Conservation (phyloP, 345 rosid genomes). For the Punica granatum region DNA sequence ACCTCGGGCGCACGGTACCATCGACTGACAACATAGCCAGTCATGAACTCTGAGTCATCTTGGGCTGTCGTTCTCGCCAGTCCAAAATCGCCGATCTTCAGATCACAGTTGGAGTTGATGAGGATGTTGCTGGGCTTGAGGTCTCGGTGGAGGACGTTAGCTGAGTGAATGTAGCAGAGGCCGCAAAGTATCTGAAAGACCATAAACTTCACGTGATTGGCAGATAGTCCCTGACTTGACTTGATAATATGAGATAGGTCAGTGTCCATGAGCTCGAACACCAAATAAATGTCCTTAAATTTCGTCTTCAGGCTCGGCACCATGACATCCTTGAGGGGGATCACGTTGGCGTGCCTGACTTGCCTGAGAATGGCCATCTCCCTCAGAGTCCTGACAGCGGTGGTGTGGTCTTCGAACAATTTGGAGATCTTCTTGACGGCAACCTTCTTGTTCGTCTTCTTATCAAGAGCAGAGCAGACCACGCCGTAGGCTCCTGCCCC, state of each 20-base stretch:
- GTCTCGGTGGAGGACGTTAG: conserved; percentile 84
- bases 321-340: conserved; percentile 80
- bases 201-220: conserved; percentile 75
- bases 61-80: conserved; percentile 61
- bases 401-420: conserved; percentile 63
- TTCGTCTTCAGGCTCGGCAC: conserved; percentile 44
- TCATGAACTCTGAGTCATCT: conserved; percentile 82
- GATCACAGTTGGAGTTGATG: conserved; percentile 71
- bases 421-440: conserved; percentile 83
- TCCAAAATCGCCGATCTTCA: conserved; percentile 89
- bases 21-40: conserved; percentile 77
- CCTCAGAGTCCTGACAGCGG: conserved; percentile 58
- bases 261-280: conserved; percentile 92
- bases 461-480: conserved; percentile 70
- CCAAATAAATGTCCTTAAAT: conserved; percentile 79
- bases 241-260: conserved; percentile 82
- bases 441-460: conserved; percentile 66
- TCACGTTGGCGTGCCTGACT: conserved; percentile 77
- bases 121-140: conserved; percentile 87
- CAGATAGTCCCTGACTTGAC: conserved; percentile 60
- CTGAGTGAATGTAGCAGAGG: conserved; percentile 83
- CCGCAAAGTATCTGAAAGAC: conserved; percentile 80
- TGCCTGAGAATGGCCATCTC: conserved; percentile 73
- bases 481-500: conserved; percentile 88
- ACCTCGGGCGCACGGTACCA: conserved; percentile 96